phyloP scores from a whole-genome alignment of 2,329 filamentous ascomycete species.

The Alternaria ethzedia region DNA sequence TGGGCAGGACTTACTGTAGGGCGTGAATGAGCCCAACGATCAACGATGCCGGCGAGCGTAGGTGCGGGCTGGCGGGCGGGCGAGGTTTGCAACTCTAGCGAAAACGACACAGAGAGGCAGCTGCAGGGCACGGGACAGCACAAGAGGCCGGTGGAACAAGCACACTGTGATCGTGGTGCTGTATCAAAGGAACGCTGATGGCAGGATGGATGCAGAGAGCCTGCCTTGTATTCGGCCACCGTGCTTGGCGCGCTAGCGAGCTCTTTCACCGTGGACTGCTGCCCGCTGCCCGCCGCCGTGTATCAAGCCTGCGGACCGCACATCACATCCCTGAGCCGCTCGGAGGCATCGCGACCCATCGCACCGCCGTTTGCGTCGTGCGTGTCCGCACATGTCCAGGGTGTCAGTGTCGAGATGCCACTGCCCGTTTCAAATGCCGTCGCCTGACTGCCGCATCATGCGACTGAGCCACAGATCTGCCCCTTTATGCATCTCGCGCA shows the following conservation, averaged over 20 bases:
- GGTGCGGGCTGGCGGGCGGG: conserved; percentile 16
- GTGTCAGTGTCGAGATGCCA: conserved; percentile 10
- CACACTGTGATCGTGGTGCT: conserved; percentile 34
- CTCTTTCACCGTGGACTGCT: conserved; percentile 17
- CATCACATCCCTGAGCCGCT: neutral
- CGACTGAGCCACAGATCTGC: conserved; percentile 21
- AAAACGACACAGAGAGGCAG: conserved; percentile 27
- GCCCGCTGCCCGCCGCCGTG: conserved; percentile 14
- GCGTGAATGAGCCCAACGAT: conserved; percentile 49
- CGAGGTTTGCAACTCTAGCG: conserved; percentile 21
- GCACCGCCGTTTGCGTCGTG: neutral
- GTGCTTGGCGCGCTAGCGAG: conserved; percentile 24
- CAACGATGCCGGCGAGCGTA: conserved; percentile 26
- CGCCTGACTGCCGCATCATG: conserved; percentile 23
- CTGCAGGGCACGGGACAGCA: conserved; percentile 41
- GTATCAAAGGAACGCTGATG: conserved; percentile 23
- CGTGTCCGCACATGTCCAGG: neutral
- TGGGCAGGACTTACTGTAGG: conserved; percentile 46
- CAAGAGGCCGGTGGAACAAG: conserved; percentile 29
- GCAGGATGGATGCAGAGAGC: conserved; percentile 18
- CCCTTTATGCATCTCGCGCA: conserved; percentile 30
- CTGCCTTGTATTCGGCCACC: conserved; percentile 13
- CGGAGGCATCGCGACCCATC: conserved; percentile 16
- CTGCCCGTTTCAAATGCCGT: conserved; percentile 17
- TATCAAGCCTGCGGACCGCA: conserved; percentile 10